phyloP scores from a whole-genome alignment of 2,329 filamentous ascomycete genomes.

The Cladosporium sp. region DNA sequence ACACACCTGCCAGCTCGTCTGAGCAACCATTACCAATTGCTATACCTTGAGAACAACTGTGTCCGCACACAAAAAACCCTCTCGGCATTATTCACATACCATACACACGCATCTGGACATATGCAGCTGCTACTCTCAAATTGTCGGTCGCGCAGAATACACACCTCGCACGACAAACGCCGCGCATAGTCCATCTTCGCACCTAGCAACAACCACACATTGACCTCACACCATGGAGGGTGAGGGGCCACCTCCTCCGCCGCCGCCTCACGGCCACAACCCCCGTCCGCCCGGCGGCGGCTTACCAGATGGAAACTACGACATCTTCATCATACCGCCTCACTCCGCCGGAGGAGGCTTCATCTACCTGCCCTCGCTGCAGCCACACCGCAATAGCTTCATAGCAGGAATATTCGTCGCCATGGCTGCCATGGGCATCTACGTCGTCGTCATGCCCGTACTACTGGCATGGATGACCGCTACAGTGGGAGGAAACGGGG shows the following conservation, averaged over 20 bases:
- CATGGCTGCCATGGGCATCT: conserved; percentile 70
- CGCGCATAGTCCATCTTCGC: neutral
- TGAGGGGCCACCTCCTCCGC: conserved; percentile 68
- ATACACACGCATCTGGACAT: conserved; percentile 7
- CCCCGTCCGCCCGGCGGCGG: conserved; percentile 65
- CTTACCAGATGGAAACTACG: conserved; percentile 86
- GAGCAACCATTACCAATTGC: neutral
- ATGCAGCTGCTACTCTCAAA: conserved; percentile 1
- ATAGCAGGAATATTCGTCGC: conserved; percentile 80
- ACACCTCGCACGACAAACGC: conserved; percentile 17
- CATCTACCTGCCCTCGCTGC: conserved; percentile 87
- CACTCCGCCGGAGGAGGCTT: conserved; percentile 88
- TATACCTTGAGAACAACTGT: neutral
- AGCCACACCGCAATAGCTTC: conserved; percentile 86
- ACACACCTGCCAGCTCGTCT: neutral
- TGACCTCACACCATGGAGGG: conserved; percentile 17
- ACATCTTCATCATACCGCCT: conserved; percentile 94
- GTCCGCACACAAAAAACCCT: neutral
- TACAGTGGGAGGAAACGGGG: conserved; percentile 67
- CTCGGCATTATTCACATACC: neutral
- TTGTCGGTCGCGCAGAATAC: conserved; percentile 15
- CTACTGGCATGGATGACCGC: conserved; percentile 71
- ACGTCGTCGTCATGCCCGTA: conserved; percentile 70
- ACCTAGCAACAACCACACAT: neutral
- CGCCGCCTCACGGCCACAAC: conserved; percentile 80